Evolutionary conservation across 495 filamentous ascomycete genomes (phyloP), one percentile per base, ranked within the genome.

Genomic region (Neurospora terricola): DNA sequence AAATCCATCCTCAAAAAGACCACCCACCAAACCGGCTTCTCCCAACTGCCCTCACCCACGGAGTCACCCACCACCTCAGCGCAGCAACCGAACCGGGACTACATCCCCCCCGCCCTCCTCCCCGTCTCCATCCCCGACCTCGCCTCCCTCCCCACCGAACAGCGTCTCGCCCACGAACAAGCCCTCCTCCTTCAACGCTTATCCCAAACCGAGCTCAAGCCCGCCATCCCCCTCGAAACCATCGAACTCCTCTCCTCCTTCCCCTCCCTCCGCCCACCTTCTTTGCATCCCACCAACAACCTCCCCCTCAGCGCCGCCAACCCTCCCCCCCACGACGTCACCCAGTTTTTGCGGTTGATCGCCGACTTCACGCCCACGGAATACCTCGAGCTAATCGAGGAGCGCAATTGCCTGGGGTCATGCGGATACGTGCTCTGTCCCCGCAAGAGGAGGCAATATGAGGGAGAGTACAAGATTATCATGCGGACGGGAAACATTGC

Each of bases 351-450:
- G 72, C 69, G 80, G 0, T 83, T 87, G 1, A 75, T 98, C 23
- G 75, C 81, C 0, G 84, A 86, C n/a, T 98, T 98, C 82, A 91
- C 92, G 74, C 93, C 94, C 2, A 80, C 85, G 21, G 95, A 99
- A 81, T 97, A 94, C 83, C 92, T 97, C 76, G 90, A 91, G 73
- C 80, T 98, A 18, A 89, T 97, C 74, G 87, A 91, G 71, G 96
- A 99, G 81, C 90, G 96, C 73, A 95, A 95, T 77, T 91, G 91
- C 76, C 88, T 91, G 66, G 85, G 86, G 14, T 83, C 86, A 4
- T 99, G 96, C 82, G 95, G 94, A 0, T 98, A 97, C 80, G 81
- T 88, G 0, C 85, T 98, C 12, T 98, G 96, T 80, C 84, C 74
- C 12, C 66, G 73, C 3, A 48, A 74, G 59, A 71, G 72, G 4